Evolutionary conservation across 2,329 filamentous ascomycete genomes (phyloP).

Genomic region (Penicillium sp.): DNA sequence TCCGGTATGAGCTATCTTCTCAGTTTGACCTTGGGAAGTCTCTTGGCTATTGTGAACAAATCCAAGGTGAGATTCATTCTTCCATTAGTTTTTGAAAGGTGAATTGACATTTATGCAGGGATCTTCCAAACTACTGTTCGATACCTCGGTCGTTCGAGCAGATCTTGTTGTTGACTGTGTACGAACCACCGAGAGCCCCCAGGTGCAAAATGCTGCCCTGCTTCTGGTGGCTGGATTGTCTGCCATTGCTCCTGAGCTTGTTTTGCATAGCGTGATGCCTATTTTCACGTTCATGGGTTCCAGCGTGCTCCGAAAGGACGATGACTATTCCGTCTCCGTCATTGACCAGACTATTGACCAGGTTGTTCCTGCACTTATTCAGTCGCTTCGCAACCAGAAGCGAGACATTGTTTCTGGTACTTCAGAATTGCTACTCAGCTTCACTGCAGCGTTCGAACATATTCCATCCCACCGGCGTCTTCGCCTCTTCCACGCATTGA

Average conservation of each 20-base stretch:
- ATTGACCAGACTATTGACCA: conserved; percentile 91
- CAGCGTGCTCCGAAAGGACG: conserved; percentile 84
- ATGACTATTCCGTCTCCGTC: conserved; percentile 95
- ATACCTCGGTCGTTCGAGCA: conserved; percentile 75
- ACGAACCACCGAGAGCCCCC: conserved; percentile 82
- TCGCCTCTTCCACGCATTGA: conserved; percentile 77
- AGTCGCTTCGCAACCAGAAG: conserved; percentile 74
- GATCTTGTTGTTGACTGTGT: conserved; percentile 94
- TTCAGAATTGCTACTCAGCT: conserved; percentile 88
- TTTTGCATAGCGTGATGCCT: conserved; percentile 97
- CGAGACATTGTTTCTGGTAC: conserved; percentile 77
- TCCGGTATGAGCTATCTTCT: conserved; percentile 90
- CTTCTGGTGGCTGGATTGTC: conserved; percentile 84
- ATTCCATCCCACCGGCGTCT: conserved; percentile 83
- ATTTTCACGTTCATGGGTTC: conserved; percentile 98
- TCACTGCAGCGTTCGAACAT: conserved; percentile 93
- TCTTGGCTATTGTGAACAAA: conserved; percentile 78
- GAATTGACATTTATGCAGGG: no score
- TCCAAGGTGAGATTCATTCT: no score
- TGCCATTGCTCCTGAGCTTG: conserved; percentile 80
- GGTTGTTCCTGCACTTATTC: conserved; percentile 86
- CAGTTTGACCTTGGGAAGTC: conserved; percentile 74
- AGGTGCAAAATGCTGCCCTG: conserved; percentile 88
- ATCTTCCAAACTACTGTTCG: conserved; percentile 54
- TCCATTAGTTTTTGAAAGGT: no score